Evolutionary conservation across 2,329 filamentous ascomycete genomes (phyloP).

Genomic region (Eutypa lata): DNA sequence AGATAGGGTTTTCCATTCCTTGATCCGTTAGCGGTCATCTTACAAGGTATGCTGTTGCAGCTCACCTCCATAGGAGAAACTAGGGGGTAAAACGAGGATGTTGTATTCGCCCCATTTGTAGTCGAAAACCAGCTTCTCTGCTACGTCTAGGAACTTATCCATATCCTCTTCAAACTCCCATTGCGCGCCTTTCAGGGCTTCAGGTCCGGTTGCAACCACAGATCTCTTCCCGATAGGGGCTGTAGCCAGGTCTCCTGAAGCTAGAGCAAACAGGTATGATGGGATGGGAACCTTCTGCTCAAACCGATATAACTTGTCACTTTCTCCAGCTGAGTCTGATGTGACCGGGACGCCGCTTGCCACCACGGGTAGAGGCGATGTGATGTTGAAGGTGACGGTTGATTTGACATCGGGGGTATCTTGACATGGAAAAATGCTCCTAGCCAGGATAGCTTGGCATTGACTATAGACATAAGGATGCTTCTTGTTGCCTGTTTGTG

Average conservation of each 20-base stretch:
- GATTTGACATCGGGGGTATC: slow-evolving; percentile 97
- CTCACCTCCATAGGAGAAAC: slow-evolving; percentile 81
- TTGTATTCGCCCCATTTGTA: slow-evolving; percentile 97
- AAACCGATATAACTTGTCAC: slow-evolving; percentile 73
- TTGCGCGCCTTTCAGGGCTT: slow-evolving; percentile 78
- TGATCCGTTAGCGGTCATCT: slow-evolving; percentile 11
- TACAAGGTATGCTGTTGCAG: slow-evolving; percentile 6
- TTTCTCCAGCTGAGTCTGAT: slow-evolving; percentile 42
- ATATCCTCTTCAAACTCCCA: slow-evolving; percentile 92
- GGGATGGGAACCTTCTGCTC: slow-evolving; percentile 91
- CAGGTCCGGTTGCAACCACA: slow-evolving; percentile 81
- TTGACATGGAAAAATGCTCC: slow-evolving; percentile 93
- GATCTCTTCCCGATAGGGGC: slow-evolving; percentile 86
- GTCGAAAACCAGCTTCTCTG: slow-evolving; percentile 77
- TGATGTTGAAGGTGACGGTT: slow-evolving; percentile 86
- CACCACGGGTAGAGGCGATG: slow-evolving; percentile 83
- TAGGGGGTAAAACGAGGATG: slow-evolving; percentile 82
- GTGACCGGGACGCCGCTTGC: slow-evolving; percentile 73
- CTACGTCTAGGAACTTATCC: slow-evolving; percentile 85
- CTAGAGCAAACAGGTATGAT: slow-evolving; percentile 90
- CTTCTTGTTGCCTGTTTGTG: slow-evolving; percentile 92
- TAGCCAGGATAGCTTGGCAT: slow-evolving; percentile 93
- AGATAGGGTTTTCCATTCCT: slow-evolving; percentile 90
- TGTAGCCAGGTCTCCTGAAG: slow-evolving; percentile 77
- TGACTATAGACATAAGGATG: slow-evolving; percentile 98